Base-by-base conservation (phyloP, 768 basidiomycete species). In the Rhizopogon rudus region DNA sequence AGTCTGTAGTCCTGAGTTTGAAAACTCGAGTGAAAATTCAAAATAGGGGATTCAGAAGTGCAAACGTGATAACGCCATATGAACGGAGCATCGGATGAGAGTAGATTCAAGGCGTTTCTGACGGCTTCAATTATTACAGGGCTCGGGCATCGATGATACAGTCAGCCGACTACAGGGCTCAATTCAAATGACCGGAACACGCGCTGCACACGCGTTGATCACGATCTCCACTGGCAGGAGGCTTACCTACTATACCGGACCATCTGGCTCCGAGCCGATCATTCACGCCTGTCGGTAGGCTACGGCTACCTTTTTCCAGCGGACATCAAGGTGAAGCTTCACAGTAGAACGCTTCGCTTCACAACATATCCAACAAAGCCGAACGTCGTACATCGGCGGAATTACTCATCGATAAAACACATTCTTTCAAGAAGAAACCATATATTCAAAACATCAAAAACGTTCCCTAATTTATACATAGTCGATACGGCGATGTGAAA, bases 141-240 rank as follows among this genome's bases (percentile, higher is more conserved):
- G 17, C 48, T 49, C 46, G 46, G 48, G 9, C 48, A 49, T 49
- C 35, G 35, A 49, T 49, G 14, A 16, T 37, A 25, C 14, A 4
- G 20, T 22, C 33, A 25, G 14, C 33, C 48, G 48, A 49, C 48
- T 49, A 37, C 12, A 49, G 35, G 48, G 48, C 35, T 37, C 48
- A 49, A 49, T 49, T 49, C 48, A 49, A 49, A 49, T 49, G 48
- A 49, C 48, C 35, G 48, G 48, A 49, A 49, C 48, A 49, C 48
- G 48, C 35, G 48, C 20, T 22, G 22, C 22, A 49, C 48, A 49
- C 48, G 35, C 48, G 22, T 16, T 49, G 48, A 49, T 49, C 33
- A 9, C 22, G 48, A 12, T 49, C 48, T 22, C 35, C 48, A 37
- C 35, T 37, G 13, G 35, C 35, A 49, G 14, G 20, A 16, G 35